Evolutionary conservation across 768 basidiomycete genomes (phyloP).

Genomic region (Astraeus odoratus): DNA sequence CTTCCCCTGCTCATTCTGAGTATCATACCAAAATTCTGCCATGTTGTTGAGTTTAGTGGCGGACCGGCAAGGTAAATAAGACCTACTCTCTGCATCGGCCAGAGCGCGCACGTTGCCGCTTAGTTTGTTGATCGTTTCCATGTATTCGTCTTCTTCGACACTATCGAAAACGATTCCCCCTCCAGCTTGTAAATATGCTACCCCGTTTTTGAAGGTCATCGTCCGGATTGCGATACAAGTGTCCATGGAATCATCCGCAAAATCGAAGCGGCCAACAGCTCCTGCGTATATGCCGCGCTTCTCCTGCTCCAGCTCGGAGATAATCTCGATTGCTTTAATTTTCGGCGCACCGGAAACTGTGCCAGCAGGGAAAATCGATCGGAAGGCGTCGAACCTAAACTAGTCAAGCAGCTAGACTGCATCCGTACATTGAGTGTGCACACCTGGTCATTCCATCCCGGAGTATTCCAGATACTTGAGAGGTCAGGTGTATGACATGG

Average conservation of each 20-base stretch:
- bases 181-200: constrained; percentile 90
- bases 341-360: constrained; percentile 99
- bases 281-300: constrained; percentile 93
- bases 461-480: constrained; percentile 84
- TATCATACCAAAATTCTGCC: constrained; percentile 64
- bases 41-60: constrained; percentile 13
- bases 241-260: constrained; percentile 91
- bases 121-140: constrained; percentile 94
- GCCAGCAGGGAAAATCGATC: constrained; percentile 97
- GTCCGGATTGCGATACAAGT: constrained; percentile 98
- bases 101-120: constrained; percentile 81
- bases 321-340: constrained; percentile 94
- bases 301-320: constrained; percentile 82
- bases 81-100: constrained; percentile 82
- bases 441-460: constrained; percentile 82
- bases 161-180: constrained; percentile 98
- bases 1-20: constrained; percentile 42
- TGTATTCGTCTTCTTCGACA: constrained; percentile 94
- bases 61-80: constrained; percentile 1
- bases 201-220: constrained; percentile 92
- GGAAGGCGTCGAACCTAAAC: constrained; percentile 90
- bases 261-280: constrained; percentile 97
- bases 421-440: constrained; percentile 6
- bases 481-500: constrained; percentile 96
- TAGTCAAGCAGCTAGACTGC: constrained; percentile 4